phyloP scores from a whole-genome alignment of 75 land plant genomes.

The Picea glauca region DNA sequence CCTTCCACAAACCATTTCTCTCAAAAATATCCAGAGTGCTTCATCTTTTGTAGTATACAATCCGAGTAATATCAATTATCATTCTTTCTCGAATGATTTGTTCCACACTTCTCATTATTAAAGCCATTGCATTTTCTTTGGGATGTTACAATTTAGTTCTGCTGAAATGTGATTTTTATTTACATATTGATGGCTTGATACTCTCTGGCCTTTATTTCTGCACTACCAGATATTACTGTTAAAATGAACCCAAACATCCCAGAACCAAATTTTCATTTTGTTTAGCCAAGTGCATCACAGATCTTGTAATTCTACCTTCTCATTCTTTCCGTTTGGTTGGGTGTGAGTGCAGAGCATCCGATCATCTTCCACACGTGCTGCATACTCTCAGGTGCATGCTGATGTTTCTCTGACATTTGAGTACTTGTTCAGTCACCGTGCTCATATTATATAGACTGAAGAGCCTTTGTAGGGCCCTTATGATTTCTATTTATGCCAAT shows the following conservation, averaged over 20 bases:
- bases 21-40: not conserved
- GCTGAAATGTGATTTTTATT: not conserved
- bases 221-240: slow-evolving; percentile 5
- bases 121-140: slow-evolving; percentile 1
- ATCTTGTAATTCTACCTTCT: slow-evolving; percentile 1
- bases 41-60: not conserved
- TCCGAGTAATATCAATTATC: not conserved
- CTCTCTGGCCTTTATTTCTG: not conserved
- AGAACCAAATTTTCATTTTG: not conserved
- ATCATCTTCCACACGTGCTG: slow-evolving; percentile 43
- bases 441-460: slow-evolving; percentile 2
- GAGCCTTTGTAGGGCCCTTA: slow-evolving; percentile 11
- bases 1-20: not conserved
- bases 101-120: not conserved
- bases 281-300: slow-evolving; percentile 14
- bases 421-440: slow-evolving; percentile 7
- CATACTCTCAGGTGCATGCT: slow-evolving; percentile 36
- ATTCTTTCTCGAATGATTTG: not conserved
- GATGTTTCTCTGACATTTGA: slow-evolving; percentile 21
- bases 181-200: not conserved
- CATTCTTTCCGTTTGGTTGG: slow-evolving; percentile 21
- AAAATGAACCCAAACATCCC: not conserved
- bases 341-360: slow-evolving; percentile 35
- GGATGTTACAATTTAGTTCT: not conserved
- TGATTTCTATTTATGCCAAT: not conserved